A percentile compares a stretch with the other conserved stretches of the same genome.
These are phyloP conservation scores for Quercus suber DNA, from an alignment of 306 rosid species.

Conservation along the genomic window DNA sequence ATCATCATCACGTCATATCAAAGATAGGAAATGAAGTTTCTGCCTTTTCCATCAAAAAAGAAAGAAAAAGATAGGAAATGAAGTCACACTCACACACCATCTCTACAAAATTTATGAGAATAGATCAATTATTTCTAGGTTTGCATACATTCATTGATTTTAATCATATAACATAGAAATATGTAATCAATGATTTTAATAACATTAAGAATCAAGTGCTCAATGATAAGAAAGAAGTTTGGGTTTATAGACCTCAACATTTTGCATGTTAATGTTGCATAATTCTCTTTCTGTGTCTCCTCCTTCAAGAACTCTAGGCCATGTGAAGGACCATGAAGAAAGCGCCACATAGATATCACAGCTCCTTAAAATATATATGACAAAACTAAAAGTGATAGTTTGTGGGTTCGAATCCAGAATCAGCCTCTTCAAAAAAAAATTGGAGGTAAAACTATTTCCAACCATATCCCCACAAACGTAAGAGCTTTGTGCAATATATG, in stretches of 20 bases:
- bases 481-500: too few relatives aligned
- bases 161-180: background rate
- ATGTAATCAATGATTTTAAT: background rate
- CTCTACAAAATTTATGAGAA: conserved; percentile 29
- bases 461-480: too few relatives aligned
- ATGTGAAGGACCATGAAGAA: conserved; percentile 1
- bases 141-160: too few relatives aligned
- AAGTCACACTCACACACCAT: conserved; percentile 42
- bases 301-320: conserved; percentile 16
- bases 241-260: conserved; percentile 4
- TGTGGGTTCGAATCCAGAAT: too few relatives aligned
- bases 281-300: conserved; percentile 13
- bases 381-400: too few relatives aligned
- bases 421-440: background rate
- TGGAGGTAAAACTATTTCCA: background rate
- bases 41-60: too few relatives aligned
- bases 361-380: background rate
- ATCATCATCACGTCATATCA: too few relatives aligned
- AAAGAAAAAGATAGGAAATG: background rate
- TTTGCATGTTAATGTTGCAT: background rate
- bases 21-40: too few relatives aligned
- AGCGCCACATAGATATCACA: background rate
- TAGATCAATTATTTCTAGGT: background rate
- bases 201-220: conserved; percentile 9
- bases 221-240: conserved; percentile 11